Base-by-base conservation (phyloP, 805 yeast species). In the Yueomyces sinensis region DNA sequence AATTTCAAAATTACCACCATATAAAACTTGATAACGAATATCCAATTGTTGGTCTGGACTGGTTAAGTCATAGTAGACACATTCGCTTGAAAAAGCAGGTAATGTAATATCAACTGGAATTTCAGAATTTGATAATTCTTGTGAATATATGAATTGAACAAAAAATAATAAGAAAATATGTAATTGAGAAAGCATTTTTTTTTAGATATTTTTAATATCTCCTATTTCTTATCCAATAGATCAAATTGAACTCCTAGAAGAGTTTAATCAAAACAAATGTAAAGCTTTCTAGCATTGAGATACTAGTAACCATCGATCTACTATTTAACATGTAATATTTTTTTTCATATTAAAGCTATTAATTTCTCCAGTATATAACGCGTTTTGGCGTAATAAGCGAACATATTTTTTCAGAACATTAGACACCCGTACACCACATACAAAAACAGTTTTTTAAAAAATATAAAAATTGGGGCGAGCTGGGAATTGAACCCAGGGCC, bases 401-500 rank as follows among this genome's bases (percentile, higher is more conserved):
- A n/a, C n/a, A n/a, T n/a, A n/a, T n/a, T n/a, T n/a, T n/a, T n/a
- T n/a, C n/a, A n/a, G n/a, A n/a, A n/a, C n/a, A n/a, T n/a, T n/a
- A n/a, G n/a, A n/a, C n/a, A n/a, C n/a, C n/a, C n/a, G n/a, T n/a
- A n/a, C n/a, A n/a, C n/a, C n/a, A n/a, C n/a, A n/a, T n/a, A n/a
- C n/a, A n/a, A n/a, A n/a, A n/a, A n/a, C n/a, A n/a, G n/a, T n/a
- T n/a, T n/a, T n/a, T n/a, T n/a, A n/a, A n/a, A n/a, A n/a, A n/a
- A n/a, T n/a, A n/a, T n/a, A n/a, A n/a, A n/a, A 20, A 20, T 20
- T 20, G 59, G 61, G 60, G 59, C 61, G 54, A 46, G 53, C 72
- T 63, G 72, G 72, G 72, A 66, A 66, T 66, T 66, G 72, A 66
- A 66, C 72, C 72, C 72, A 63, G 72, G 73, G 70, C 72, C 72